Evolutionary conservation across 495 filamentous ascomycete species (phyloP).

Genomic region (Penicillium lagena): DNA sequence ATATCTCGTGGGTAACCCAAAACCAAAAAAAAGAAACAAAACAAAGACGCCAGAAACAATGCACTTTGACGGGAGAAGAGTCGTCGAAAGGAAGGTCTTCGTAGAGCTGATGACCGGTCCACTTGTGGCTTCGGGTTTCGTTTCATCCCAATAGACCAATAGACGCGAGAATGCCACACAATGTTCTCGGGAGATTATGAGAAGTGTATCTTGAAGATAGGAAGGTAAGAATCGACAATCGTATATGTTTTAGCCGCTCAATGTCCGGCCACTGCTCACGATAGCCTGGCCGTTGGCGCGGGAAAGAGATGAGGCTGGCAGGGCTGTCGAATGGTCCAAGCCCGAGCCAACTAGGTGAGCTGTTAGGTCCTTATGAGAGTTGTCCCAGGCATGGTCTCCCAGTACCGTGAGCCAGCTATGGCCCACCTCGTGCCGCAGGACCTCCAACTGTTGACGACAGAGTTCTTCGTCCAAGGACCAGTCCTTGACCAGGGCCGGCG

Average conservation of each 20-base stretch:
- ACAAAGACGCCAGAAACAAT: constrained; percentile 36
- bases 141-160: neutral
- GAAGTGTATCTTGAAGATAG: too few relatives aligned
- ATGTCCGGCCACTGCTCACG: constrained; percentile 42
- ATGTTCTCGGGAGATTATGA: too few relatives aligned
- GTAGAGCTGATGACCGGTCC: too few relatives aligned
- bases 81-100: neutral
- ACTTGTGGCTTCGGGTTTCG: too few relatives aligned
- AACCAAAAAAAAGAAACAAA: too few relatives aligned
- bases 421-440: constrained; percentile 74
- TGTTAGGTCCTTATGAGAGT: constrained; percentile 22
- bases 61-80: constrained; percentile 14
- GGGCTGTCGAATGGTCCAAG: constrained; percentile 28
- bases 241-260: constrained; percentile 24
- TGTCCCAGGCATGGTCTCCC: constrained; percentile 66
- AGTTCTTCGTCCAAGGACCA: constrained; percentile 69
- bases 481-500: constrained; percentile 26
- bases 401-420: constrained; percentile 80
- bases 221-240: too few relatives aligned
- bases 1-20: constrained; percentile 34
- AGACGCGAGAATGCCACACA: neutral
- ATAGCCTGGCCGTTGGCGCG: constrained; percentile 44
- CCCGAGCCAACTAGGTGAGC: constrained; percentile 25
- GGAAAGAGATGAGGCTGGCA: constrained; percentile 29
- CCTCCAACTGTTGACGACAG: constrained; percentile 80